These are phyloP conservation scores for Solanum clarkiae DNA, from an alignment of 257 asterid species.

Conservation along the genomic window DNA sequence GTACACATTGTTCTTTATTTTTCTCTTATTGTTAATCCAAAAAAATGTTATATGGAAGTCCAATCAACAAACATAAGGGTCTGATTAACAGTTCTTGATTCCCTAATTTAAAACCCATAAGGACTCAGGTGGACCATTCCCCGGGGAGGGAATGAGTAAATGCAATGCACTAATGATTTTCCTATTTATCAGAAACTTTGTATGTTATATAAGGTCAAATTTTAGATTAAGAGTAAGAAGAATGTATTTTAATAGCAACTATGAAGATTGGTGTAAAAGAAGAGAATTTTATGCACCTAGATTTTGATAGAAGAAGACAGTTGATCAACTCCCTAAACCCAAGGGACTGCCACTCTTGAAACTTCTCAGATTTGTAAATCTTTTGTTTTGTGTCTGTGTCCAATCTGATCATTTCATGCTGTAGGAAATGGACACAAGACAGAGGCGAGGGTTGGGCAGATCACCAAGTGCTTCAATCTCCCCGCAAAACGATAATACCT, in stretches of 20 bases:
- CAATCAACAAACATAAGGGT: not conserved
- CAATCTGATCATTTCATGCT: not conserved
- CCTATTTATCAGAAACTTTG: not conserved
- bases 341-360: not conserved
- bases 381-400: not conserved
- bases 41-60: not conserved
- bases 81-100: not conserved
- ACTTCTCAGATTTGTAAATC: not conserved
- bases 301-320: not conserved
- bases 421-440: constrained; percentile 92
- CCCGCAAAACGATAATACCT: constrained; percentile 56
- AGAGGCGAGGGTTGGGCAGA: constrained; percentile 59
- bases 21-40: not conserved
- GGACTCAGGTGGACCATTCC: not conserved
- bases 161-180: not conserved
- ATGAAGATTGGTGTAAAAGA: not conserved
- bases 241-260: not conserved
- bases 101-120: not conserved
- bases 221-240: not conserved
- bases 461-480: constrained; percentile 72
- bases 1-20: not conserved
- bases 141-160: not conserved
- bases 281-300: not conserved
- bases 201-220: not conserved
- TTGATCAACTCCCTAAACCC: not conserved